Conservation (phyloP, 257 asterid species). For the Mentha longifolia region DNA sequence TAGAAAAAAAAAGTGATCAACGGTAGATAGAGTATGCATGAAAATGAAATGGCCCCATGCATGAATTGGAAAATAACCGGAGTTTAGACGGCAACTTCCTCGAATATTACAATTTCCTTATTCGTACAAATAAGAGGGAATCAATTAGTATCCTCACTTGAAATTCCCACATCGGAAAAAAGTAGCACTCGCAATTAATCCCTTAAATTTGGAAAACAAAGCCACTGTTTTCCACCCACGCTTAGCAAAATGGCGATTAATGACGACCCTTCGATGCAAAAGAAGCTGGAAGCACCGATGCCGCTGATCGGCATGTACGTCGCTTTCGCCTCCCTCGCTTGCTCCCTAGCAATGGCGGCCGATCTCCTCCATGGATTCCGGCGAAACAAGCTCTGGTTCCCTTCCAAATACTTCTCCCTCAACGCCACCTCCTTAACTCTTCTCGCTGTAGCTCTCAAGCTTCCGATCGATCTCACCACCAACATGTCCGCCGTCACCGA, state of each 20-base stretch:
- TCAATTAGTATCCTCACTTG: no score
- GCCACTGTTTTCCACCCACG: no score
- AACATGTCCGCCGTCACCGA: slow-evolving; percentile 36
- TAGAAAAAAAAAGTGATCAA: no score
- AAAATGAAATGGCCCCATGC: no score
- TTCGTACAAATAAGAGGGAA: no score
- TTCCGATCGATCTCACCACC: slow-evolving; percentile 45
- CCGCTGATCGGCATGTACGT: slow-evolving; percentile 47
- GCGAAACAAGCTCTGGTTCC: slow-evolving; percentile 42
- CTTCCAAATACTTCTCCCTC: slow-evolving; percentile 42
- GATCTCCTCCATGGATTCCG: slow-evolving; percentile 39
- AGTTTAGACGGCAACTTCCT: no score
- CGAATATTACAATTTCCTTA: no score
- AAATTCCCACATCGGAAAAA: no score
- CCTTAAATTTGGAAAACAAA: no score
- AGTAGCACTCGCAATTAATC: no score
- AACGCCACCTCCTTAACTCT: slow-evolving; percentile 41
- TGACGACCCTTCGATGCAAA: background rate
- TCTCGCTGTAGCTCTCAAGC: slow-evolving; percentile 42
- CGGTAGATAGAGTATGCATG: no score
- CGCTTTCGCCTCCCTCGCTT: slow-evolving; percentile 38
- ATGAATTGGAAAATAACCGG: no score
- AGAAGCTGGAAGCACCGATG: slow-evolving; percentile 37
- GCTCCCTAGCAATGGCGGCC: slow-evolving; percentile 44
- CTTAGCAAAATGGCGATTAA: background rate